Evolutionary conservation across 1,284 basidiomycete genomes (phyloP).

Genomic region (Ustilago esculenta): DNA sequence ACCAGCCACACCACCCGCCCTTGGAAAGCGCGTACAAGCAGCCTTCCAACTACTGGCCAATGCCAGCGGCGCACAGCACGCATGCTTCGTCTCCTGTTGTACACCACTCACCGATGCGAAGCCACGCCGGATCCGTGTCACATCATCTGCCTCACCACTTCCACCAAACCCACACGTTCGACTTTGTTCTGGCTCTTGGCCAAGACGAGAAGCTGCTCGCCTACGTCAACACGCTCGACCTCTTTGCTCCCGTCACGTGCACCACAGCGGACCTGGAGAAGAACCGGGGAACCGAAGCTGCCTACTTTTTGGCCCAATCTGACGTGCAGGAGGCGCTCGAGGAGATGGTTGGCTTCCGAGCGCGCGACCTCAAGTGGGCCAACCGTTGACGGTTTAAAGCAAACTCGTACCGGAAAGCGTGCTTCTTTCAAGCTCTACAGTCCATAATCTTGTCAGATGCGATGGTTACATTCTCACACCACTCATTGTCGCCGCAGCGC

Average conservation of each 20-base stretch:
- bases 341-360: conserved; percentile 56
- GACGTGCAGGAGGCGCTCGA: conserved; percentile 56
- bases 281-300: conserved; percentile 54
- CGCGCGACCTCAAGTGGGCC: conserved; percentile 56
- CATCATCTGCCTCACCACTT: conserved; percentile 40
- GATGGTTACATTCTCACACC: too few relatives aligned
- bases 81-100: conserved; percentile 29
- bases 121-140: conserved; percentile 24
- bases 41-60: conserved; percentile 56
- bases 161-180: conserved; percentile 56
- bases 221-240: conserved; percentile 61
- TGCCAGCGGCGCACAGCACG: conserved; percentile 28
- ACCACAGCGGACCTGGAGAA: conserved; percentile 54
- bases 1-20: conserved; percentile 41
- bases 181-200: conserved; percentile 63
- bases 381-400: conserved; percentile 12
- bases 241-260: conserved; percentile 65
- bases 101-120: conserved; percentile 23
- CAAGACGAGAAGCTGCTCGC: conserved; percentile 62
- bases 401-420: too few relatives aligned
- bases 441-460: too few relatives aligned
- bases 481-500: too few relatives aligned
- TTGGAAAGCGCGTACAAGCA: conserved; percentile 54
- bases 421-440: too few relatives aligned
- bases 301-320: conserved; percentile 52